Evolutionary conservation across 2,329 filamentous ascomycete genomes (phyloP), one percentile per base, ranked within the genome.

Genomic region (Sporothrix globosa): DNA sequence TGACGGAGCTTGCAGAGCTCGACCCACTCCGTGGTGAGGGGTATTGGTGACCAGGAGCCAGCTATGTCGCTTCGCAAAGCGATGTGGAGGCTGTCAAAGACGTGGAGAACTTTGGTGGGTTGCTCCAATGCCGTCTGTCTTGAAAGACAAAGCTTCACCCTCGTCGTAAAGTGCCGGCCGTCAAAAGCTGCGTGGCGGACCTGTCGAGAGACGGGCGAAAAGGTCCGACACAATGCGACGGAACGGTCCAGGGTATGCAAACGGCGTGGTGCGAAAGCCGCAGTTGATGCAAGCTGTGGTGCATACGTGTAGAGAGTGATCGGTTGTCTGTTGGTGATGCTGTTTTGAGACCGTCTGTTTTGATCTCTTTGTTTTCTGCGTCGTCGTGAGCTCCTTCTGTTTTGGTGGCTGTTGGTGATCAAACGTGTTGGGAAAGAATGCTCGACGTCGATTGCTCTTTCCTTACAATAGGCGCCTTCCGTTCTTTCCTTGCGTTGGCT

Each of bases 1-100:
- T 53, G 66, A 58, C 21, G 61, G 48, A 68, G 60, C 70, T 67
- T 69, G 27, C 21, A 53, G 30, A 60, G 67, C 60, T 67, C 63
- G 67, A 67, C 67, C 70, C 70, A 71, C 70, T 67, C 46, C 24
- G 70, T 27, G 68, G 48, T 69, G 70, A 71, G 70, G 70, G 70
- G 70, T 67, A 50, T 30, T n/a, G 34, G 27, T 14, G 53, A 56
- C 56, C 56, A 60, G 11, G 11, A 44, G 39, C 56, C 58, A 39
- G 58, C 58, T 27, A 27, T 46, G 58, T 65, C 69, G 67, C 65
- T 52, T 48, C 48, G 67, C 69, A 54, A 56, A 54, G 65, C 30
- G 30, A 30, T 24, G 61, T 30, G 44, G 41, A 50, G 60, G 41
- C 44, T 50, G 44, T 48, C 44, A 41, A 50, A 24, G 58, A 14